phyloP scores from a whole-genome alignment of 2,329 filamentous ascomycete species.

The Fusarium sp. region DNA sequence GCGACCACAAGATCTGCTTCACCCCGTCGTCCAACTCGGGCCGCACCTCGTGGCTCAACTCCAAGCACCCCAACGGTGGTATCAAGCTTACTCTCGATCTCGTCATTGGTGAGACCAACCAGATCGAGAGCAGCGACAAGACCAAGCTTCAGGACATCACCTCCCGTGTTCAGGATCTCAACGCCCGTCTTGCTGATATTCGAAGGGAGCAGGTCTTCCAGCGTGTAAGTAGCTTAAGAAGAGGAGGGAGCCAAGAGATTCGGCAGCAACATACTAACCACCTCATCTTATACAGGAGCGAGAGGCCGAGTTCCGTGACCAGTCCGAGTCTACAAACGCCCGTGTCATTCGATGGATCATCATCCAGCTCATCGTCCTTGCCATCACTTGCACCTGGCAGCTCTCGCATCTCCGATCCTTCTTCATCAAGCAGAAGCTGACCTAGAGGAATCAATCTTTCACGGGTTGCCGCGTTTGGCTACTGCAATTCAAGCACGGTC shows the following conservation, averaged over 20 bases:
- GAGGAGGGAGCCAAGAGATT: neutral
- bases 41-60: slow-evolving; percentile 76
- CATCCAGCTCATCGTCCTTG: slow-evolving; percentile 86
- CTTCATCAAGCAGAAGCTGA: slow-evolving; percentile 99
- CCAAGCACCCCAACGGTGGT: slow-evolving; percentile 73
- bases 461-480: slow-evolving; percentile 13
- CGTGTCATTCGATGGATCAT: slow-evolving; percentile 94
- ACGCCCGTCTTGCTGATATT: slow-evolving; percentile 86
- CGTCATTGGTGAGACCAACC: slow-evolving; percentile 92
- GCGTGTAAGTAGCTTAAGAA: slow-evolving; percentile 67
- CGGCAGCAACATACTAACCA: slow-evolving; percentile 15
- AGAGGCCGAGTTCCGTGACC: slow-evolving; percentile 97
- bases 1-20: slow-evolving; percentile 96
- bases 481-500: slow-evolving; percentile 4
- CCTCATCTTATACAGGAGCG: slow-evolving; percentile 73
- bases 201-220: slow-evolving; percentile 96
- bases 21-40: slow-evolving; percentile 80
- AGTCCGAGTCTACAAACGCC: slow-evolving; percentile 91
- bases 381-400: slow-evolving; percentile 94
- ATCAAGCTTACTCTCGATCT: slow-evolving; percentile 89
- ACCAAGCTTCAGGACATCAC: slow-evolving; percentile 91
- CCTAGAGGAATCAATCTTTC: slow-evolving; percentile 61
- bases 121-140: slow-evolving; percentile 95
- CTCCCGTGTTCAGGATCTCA: slow-evolving; percentile 88
- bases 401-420: slow-evolving; percentile 94